phyloP scores from a whole-genome alignment of 2,329 filamentous ascomycete genomes.

The Ceratocystis alfenasii region DNA sequence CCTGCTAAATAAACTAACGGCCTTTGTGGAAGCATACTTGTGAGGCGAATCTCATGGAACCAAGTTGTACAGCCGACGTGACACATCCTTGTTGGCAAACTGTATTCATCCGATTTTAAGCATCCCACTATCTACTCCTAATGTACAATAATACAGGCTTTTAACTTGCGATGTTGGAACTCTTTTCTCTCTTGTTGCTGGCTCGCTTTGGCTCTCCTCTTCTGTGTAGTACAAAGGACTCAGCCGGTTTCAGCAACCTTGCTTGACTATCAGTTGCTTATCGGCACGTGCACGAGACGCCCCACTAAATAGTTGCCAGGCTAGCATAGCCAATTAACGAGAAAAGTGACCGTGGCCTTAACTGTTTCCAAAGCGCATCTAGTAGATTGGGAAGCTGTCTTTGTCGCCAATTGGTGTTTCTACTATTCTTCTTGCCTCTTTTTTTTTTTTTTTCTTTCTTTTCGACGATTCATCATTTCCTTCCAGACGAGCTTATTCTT shows the following conservation, averaged over 20 bases:
- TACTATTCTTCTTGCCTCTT: conserved; percentile 5
- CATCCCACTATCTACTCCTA: neutral
- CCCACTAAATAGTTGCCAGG: neutral
- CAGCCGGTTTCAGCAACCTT: neutral
- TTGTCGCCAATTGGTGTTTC: neutral
- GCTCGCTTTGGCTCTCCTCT: neutral
- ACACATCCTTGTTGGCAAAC: neutral
- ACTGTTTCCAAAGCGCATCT: conserved; percentile 12
- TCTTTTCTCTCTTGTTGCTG: neutral
- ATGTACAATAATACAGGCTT: neutral
- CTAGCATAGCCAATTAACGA: neutral
- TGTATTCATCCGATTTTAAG: conserved; percentile 7
- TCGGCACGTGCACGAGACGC: neutral
- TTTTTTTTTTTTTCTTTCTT: neutral
- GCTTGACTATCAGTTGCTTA: conserved; percentile 3
- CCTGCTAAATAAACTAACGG: neutral
- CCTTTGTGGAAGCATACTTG: neutral
- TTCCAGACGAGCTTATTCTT: neutral
- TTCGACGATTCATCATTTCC: neutral
- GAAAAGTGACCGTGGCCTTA: conserved; percentile 16
- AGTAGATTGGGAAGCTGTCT: neutral
- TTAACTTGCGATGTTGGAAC: neutral
- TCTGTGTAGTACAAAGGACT: neutral
- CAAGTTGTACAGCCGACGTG: neutral
- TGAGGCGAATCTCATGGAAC: neutral